Conservation (phyloP, 2,329 filamentous ascomycete genomes). For the Coniochaeta pulveracea region DNA sequence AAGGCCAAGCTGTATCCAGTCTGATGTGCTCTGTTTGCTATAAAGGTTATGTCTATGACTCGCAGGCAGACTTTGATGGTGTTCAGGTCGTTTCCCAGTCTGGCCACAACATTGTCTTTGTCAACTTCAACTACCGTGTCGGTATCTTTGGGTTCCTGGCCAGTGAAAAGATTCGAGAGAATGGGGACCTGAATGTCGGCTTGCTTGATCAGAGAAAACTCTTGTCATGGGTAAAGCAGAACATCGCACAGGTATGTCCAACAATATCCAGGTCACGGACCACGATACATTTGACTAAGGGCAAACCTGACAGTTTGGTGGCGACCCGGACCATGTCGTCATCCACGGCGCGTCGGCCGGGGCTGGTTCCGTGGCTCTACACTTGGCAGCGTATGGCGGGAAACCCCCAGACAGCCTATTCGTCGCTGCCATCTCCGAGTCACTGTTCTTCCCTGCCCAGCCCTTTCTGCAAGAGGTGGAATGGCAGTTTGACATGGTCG, state of each 20-base stretch:
- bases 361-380: conserved; percentile 43
- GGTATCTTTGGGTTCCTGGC: conserved; percentile 52
- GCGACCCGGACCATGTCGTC: conserved; percentile 45
- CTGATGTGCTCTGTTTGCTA: no score
- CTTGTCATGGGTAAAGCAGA: conserved; percentile 47
- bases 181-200: conserved; percentile 51
- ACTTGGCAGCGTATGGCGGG: conserved; percentile 34
- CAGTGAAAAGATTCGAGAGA: conserved; percentile 37
- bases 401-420: conserved; percentile 34
- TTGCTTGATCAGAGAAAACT: conserved; percentile 51
- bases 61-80: conserved; percentile 42
- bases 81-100: conserved; percentile 32
- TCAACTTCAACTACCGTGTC: conserved; percentile 54
- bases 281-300: background rate
- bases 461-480: conserved; percentile 30
- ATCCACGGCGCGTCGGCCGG: conserved; percentile 53
- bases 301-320: conserved; percentile 32
- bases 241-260: conserved; percentile 40
- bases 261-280: background rate
- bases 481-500: conserved; percentile 31
- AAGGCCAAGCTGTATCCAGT: background rate
- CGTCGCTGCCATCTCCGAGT: conserved; percentile 31
- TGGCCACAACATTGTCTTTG: conserved; percentile 35
- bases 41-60: conserved; percentile 33
- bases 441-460: conserved; percentile 37